These are phyloP conservation scores for Penicillium psychrosexuale DNA, from an alignment of 2,329 filamentous ascomycete species.

Conservation along the genomic window DNA sequence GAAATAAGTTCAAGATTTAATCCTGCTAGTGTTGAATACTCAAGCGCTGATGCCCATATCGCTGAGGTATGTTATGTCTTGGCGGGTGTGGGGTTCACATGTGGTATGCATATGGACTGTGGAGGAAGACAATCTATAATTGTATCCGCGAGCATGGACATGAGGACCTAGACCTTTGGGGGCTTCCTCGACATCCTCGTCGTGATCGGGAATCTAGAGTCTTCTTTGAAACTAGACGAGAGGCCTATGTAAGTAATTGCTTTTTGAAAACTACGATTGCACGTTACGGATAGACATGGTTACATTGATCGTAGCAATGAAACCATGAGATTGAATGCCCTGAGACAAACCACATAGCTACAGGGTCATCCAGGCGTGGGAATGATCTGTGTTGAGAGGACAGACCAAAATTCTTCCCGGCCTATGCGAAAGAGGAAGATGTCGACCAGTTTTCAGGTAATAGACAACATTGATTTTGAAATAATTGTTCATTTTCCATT, in stretches of 20 bases:
- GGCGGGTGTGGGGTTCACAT: constrained; percentile 4
- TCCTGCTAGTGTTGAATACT: background rate
- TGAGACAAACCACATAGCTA: constrained; percentile 2
- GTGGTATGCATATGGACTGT: background rate
- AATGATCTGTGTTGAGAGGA: background rate
- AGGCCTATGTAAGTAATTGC: too few relatives aligned
- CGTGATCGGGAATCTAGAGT: background rate
- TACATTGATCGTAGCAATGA: background rate
- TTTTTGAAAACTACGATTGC: background rate
- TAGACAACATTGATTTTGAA: constrained; percentile 16
- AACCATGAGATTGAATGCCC: background rate
- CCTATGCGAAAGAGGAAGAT: background rate
- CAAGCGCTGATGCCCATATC: background rate
- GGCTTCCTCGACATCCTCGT: background rate
- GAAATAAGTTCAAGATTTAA: background rate
- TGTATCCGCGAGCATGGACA: background rate
- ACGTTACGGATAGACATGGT: background rate
- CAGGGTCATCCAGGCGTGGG: background rate
- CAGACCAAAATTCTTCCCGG: background rate
- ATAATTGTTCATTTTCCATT: constrained; percentile 42
- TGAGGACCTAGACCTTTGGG: constrained; percentile 3
- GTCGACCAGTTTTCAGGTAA: constrained; percentile 3
- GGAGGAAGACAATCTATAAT: constrained; percentile 1
- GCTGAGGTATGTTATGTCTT: background rate
- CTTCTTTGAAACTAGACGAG: background rate